Evolutionary conservation across 2,329 filamentous ascomycete genomes (phyloP).

Genomic region (Talaromyces albobiverticillius): DNA sequence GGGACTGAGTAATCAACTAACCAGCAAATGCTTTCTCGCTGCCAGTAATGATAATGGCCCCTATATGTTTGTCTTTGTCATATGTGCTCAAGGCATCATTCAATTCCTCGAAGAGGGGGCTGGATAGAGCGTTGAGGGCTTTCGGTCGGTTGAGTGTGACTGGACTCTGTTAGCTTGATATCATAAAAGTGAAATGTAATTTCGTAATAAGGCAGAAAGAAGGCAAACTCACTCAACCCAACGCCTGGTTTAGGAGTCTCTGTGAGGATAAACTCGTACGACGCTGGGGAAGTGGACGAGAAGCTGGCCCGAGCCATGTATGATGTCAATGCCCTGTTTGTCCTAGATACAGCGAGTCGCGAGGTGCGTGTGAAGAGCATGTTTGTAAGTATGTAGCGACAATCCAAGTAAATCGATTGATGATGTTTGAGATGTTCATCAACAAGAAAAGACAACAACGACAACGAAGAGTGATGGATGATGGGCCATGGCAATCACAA

Average conservation of each 20-base stretch:
- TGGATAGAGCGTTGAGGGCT: slow-evolving; percentile 90
- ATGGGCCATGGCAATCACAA: not conserved
- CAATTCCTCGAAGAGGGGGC: slow-evolving; percentile 84
- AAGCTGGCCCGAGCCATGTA: slow-evolving; percentile 34
- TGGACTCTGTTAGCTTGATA: slow-evolving; percentile 36
- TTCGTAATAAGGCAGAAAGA: too few relatives aligned
- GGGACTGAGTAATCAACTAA: slow-evolving; percentile 22
- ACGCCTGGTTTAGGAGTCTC: slow-evolving; percentile 85
- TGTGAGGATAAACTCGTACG: slow-evolving; percentile 78
- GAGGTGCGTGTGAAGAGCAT: slow-evolving; percentile 48
- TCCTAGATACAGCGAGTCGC: slow-evolving; percentile 60
- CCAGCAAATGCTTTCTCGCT: slow-evolving; percentile 82
- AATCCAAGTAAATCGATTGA: too few relatives aligned
- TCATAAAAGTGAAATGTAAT: too few relatives aligned
- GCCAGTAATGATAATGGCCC: slow-evolving; percentile 81
- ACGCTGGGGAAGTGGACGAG: slow-evolving; percentile 41
- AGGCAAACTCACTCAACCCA: slow-evolving; percentile 65
- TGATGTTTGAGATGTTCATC: not conserved
- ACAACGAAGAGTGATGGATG: too few relatives aligned
- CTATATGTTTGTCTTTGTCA: slow-evolving; percentile 66
- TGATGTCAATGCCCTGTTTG: slow-evolving; percentile 34
- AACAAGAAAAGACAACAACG: too few relatives aligned
- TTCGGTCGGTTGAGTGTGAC: slow-evolving; percentile 93
- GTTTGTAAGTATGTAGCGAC: not conserved
- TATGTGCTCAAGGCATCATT: slow-evolving; percentile 72